These are phyloP conservation scores for Manihot esculenta DNA, from an alignment of 441 rosid species.

Conservation along the genomic window DNA sequence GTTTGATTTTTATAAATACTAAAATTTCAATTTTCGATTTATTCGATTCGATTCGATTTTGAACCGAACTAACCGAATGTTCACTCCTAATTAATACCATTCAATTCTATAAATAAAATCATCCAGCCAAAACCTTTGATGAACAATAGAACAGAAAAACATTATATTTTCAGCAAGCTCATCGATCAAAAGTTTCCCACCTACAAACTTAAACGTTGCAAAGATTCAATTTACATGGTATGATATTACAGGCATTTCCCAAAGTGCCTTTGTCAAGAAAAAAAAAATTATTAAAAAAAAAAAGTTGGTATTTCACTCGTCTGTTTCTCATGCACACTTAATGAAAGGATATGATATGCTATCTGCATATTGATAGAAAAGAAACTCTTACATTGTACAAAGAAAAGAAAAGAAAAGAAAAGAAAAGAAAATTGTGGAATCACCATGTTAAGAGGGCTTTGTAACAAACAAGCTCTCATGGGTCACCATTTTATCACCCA, in stretches of 20 bases:
- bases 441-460: not conserved
- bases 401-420: no score
- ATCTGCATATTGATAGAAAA: not conserved
- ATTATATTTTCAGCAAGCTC: no score
- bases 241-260: not conserved
- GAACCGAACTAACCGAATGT: no score
- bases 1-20: no score
- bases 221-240: slow-evolving; percentile 7
- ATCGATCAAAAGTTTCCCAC: not conserved
- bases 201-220: not conserved
- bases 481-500: no score
- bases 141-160: no score
- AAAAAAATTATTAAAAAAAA: not conserved
- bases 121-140: no score
- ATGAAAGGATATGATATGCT: not conserved
- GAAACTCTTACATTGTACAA: not conserved
- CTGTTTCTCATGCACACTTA: slow-evolving; percentile 12
- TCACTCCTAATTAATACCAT: no score
- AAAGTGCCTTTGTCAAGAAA: not conserved
- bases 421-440: not conserved
- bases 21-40: no score
- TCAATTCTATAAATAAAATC: no score
- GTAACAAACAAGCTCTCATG: no score
- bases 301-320: slow-evolving; percentile 11
- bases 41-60: no score